Conservation (phyloP, 2,329 filamentous ascomycete genomes). For the Mollisiaceae sp. region DNA sequence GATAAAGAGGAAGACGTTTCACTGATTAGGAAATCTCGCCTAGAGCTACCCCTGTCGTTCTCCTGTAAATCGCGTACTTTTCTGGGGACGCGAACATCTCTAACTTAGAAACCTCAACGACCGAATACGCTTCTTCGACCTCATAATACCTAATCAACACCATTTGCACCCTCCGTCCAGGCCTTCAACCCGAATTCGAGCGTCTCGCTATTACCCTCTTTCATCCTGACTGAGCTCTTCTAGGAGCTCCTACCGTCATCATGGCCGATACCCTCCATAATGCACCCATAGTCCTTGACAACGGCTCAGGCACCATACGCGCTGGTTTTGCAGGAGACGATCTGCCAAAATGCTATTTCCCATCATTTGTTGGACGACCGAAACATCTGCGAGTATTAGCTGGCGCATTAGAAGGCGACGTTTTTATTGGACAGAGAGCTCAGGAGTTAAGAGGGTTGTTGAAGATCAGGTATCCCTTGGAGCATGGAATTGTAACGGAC, state of each 20-base stretch:
- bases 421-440: constrained; percentile 90
- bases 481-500: constrained; percentile 98
- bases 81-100: constrained; percentile 22
- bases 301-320: constrained; percentile 96
- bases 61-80: constrained; percentile 13
- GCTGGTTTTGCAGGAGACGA: constrained; percentile 97
- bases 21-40: constrained; percentile 7
- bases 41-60: constrained; percentile 20
- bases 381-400: constrained; percentile 95
- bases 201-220: background rate
- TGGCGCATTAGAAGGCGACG: constrained; percentile 94
- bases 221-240: constrained; percentile 8
- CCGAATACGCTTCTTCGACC: background rate
- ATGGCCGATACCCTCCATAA: constrained; percentile 85
- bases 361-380: constrained; percentile 93
- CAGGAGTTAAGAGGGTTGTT: constrained; percentile 90
- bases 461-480: constrained; percentile 94
- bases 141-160: background rate
- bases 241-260: constrained; percentile 6
- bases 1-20: background rate
- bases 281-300: constrained; percentile 97
- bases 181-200: background rate
- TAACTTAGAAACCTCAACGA: constrained; percentile 7
- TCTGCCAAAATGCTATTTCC: constrained; percentile 94
- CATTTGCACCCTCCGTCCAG: background rate